Conservation (phyloP, 2,329 filamentous ascomycete species). For the Scortechinia acanthostroma region DNA sequence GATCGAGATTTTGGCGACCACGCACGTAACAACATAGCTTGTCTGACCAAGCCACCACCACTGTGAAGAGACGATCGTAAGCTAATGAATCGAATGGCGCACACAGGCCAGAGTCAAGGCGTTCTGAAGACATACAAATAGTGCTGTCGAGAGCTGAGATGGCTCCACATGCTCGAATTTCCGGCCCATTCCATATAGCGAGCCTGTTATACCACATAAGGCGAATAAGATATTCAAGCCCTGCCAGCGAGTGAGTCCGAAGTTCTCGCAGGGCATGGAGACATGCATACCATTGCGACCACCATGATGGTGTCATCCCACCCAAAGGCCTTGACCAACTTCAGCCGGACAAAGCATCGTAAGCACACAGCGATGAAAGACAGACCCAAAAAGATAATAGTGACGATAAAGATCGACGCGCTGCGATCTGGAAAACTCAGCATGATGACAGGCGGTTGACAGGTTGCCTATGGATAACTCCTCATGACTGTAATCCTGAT, state of each 20-base stretch:
- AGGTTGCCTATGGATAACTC: too few relatives aligned
- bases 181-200: neutral
- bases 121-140: too few relatives aligned
- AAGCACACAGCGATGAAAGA: slow-evolving; percentile 18
- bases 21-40: neutral
- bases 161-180: neutral
- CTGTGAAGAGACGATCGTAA: neutral
- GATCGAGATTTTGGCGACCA: neutral
- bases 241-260: slow-evolving; percentile 22
- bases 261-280: neutral
- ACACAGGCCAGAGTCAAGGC: too few relatives aligned
- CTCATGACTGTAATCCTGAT: too few relatives aligned
- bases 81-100: too few relatives aligned
- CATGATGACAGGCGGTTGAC: too few relatives aligned
- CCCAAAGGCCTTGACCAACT: slow-evolving; percentile 26
- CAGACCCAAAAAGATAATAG: slow-evolving; percentile 15
- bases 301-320: slow-evolving; percentile 29
- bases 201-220: neutral
- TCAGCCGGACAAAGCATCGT: slow-evolving; percentile 21
- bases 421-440: slow-evolving; percentile 13
- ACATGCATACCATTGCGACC: slow-evolving; percentile 17
- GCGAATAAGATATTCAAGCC: slow-evolving; percentile 26
- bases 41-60: slow-evolving; percentile 2
- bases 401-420: slow-evolving; percentile 20
- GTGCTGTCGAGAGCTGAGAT: too few relatives aligned